Percentiles rank a stretch among this genome's conserved stretches.
phyloP scores from a whole-genome alignment of 352 stramenopile genomes.

The Globisporangium okanoganense region DNA sequence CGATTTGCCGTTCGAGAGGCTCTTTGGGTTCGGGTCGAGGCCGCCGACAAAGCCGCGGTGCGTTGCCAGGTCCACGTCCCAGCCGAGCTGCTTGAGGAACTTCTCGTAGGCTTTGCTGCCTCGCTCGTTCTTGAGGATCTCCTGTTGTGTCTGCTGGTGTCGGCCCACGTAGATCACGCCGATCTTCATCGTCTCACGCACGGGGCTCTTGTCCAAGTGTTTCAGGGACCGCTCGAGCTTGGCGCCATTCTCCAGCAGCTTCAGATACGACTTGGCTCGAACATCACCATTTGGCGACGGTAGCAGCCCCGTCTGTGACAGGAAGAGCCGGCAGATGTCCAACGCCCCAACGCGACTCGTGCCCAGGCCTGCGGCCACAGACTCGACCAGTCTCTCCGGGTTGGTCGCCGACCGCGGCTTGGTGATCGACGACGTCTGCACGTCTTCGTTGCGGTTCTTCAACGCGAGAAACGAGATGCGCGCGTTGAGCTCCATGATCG shows the following conservation, averaged over 20 bases:
- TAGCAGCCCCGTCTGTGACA: conserved; percentile 68
- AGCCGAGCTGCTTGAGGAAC: conserved; percentile 75
- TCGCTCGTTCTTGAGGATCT: conserved; percentile 75
- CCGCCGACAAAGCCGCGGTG: conserved; percentile 77
- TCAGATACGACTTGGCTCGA: conserved; percentile 49
- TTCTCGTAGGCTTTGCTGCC: conserved; percentile 61
- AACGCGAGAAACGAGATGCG: conserved; percentile 62
- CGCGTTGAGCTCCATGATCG: conserved; percentile 85
- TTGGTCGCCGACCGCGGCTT: conserved; percentile 31
- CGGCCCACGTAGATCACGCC: conserved; percentile 83
- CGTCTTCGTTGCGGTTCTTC: conserved; percentile 38
- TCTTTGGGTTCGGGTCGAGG: conserved; percentile 77
- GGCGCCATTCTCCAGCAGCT: conserved; percentile 63
- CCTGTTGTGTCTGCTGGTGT: conserved; percentile 69
- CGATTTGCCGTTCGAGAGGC: conserved; percentile 67
- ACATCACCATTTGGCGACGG: conserved; percentile 58
- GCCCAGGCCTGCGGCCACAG: conserved; percentile 21
- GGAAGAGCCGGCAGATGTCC: conserved; percentile 80
- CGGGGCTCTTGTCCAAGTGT: conserved; percentile 82
- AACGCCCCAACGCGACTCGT: conserved; percentile 57
- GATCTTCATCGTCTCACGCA: conserved; percentile 89
- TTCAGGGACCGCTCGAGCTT: conserved; percentile 81
- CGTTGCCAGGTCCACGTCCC: conserved; percentile 61
- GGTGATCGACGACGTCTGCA: conserved; percentile 32
- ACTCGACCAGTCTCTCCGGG: conserved; percentile 30